A percentile compares a stretch with the other conserved stretches of the same genome.
phyloP scores from a whole-genome alignment of 805 yeast genomes.

The Groenewaldozyma tartarivorans region DNA sequence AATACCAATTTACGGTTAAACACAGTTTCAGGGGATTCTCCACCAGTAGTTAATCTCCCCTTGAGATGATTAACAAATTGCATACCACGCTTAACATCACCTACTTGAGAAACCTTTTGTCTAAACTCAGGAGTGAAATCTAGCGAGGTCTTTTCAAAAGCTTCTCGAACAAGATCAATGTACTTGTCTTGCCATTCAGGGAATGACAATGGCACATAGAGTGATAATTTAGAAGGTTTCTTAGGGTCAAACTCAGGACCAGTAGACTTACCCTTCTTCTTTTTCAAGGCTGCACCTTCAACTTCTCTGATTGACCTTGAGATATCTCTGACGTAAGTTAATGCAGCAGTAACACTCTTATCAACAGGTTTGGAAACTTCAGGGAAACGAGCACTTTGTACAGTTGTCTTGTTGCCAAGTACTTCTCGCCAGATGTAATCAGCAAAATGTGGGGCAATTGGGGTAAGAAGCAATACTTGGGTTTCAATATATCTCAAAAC shows the following conservation, averaged over 20 bases:
- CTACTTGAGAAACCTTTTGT: conserved; percentile 30
- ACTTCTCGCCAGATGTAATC: conserved; percentile 84
- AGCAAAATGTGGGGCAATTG: conserved; percentile 93
- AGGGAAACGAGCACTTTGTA: conserved; percentile 77
- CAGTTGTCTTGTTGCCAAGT: conserved; percentile 52
- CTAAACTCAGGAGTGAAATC: conserved; percentile 30
- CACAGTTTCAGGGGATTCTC: conserved; percentile 54
- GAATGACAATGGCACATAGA: conserved; percentile 70
- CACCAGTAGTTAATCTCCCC: conserved; percentile 50
- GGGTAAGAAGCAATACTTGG: conserved; percentile 78
- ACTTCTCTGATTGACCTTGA: conserved; percentile 85
- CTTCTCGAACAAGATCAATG: conserved; percentile 60
- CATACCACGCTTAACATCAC: conserved; percentile 96
- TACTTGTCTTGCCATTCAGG: conserved; percentile 88
- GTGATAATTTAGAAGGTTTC: conserved; percentile 61
- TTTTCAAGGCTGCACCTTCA: conserved; percentile 77
- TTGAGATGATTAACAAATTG: conserved; percentile 86
- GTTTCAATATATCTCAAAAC: conserved; percentile 74
- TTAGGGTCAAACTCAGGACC: conserved; percentile 63
- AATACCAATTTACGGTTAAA: conserved; percentile 85
- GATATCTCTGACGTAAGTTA: conserved; percentile 69
- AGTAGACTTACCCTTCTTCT: conserved; percentile 64
- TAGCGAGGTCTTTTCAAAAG: conserved; percentile 20
- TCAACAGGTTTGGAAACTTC: conserved; percentile 60
- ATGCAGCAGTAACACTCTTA: conserved; percentile 50